These are phyloP conservation scores for Phialophora expanda DNA, from an alignment of 2,329 filamentous ascomycete genomes.

Conservation along the genomic window DNA sequence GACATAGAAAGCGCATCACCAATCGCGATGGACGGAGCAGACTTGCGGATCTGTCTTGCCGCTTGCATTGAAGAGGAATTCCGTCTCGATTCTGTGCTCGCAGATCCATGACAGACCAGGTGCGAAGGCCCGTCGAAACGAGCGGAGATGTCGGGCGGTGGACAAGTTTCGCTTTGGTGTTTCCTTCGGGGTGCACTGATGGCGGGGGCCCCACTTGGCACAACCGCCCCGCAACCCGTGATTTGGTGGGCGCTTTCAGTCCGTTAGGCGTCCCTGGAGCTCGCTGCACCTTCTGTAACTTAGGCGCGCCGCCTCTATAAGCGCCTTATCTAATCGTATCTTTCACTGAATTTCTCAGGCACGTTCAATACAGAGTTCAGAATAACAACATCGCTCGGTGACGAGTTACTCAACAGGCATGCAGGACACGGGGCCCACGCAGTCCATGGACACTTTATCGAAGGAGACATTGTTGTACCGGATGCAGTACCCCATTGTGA, in stretches of 20 bases:
- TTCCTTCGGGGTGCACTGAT: not conserved
- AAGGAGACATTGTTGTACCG: not conserved
- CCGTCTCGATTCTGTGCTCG: not conserved
- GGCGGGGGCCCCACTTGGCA: not conserved
- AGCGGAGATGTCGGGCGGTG: not conserved
- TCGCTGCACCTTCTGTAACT: not conserved
- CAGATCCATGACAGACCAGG: not conserved
- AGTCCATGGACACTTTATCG: not conserved
- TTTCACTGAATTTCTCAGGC: not conserved
- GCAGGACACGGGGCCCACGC: not conserved
- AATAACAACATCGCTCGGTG: not conserved
- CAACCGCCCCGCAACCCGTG: not conserved
- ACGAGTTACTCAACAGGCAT: not conserved
- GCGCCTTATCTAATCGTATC: not conserved
- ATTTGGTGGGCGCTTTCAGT: not conserved
- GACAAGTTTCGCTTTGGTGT: not conserved
- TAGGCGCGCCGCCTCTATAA: not conserved
- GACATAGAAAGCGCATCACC: not conserved
- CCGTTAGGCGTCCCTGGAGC: not conserved
- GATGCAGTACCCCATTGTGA: not conserved
- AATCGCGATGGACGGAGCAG: constrained; percentile 5
- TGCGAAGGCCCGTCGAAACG: not conserved
- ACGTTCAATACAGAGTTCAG: not conserved
- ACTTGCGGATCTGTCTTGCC: not conserved
- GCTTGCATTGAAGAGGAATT: not conserved